Evolutionary conservation across 352 stramenopile species (phyloP).

Genomic region (Phytophthora constricta): DNA sequence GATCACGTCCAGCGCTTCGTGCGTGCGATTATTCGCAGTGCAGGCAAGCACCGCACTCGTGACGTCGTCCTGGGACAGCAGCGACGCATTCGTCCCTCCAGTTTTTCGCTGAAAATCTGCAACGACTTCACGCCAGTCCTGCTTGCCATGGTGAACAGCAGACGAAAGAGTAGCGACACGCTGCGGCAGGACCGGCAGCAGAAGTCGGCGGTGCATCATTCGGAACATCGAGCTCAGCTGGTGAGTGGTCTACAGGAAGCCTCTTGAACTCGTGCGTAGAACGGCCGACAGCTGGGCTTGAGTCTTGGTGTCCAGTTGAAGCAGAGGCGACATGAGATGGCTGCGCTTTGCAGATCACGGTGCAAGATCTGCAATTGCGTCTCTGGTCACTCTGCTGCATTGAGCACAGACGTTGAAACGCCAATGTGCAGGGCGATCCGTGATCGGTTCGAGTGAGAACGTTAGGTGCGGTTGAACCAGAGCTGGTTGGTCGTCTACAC

Average conservation of each 20-base stretch:
- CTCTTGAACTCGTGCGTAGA: neutral
- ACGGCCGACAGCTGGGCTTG: neutral
- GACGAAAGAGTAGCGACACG: neutral
- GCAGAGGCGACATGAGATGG: too few relatives aligned
- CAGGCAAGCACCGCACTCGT: conserved; percentile 47
- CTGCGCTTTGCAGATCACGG: too few relatives aligned
- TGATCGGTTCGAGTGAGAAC: too few relatives aligned
- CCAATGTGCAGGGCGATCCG: too few relatives aligned
- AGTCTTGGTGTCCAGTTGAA: too few relatives aligned
- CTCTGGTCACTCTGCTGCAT: too few relatives aligned
- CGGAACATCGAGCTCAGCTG: neutral
- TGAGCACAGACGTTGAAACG: too few relatives aligned
- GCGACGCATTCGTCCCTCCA: conserved; percentile 20
- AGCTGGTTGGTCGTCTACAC: too few relatives aligned
- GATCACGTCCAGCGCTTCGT: conserved; percentile 62
- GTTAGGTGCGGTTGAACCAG: too few relatives aligned
- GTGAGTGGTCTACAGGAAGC: conserved; percentile 3
- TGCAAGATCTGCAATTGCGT: too few relatives aligned
- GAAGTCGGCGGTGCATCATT: conserved; percentile 28
- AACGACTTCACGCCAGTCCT: conserved; percentile 55
- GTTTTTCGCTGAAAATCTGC: conserved; percentile 52
- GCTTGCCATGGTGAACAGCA: neutral
- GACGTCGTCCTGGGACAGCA: conserved; percentile 35
- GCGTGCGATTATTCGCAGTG: conserved; percentile 47
- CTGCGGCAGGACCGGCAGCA: neutral